A percentile compares a stretch with the other conserved stretches of the same genome.
phyloP scores from a whole-genome alignment of 1,284 basidiomycete genomes.

The Thecaphora thlaspeos region DNA sequence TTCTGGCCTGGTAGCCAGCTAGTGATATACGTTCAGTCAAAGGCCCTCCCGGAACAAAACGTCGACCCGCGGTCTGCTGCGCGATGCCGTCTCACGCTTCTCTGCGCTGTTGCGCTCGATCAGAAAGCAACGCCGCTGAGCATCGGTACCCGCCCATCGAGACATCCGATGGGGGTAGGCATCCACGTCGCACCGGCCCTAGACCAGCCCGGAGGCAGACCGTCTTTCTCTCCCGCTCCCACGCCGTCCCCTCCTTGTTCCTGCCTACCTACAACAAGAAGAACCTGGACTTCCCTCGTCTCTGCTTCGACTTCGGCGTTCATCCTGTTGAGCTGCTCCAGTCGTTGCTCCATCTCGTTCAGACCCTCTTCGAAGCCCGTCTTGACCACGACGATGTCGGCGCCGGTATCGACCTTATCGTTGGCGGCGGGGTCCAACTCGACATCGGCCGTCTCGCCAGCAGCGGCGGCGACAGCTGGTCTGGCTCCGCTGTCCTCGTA shows the following conservation, averaged over 20 bases:
- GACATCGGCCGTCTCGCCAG: not conserved
- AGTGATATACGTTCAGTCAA: too few species aligned
- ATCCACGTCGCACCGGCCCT: conserved; percentile 1
- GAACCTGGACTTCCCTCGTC: too few species aligned
- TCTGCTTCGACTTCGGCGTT: not conserved
- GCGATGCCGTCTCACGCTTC: too few species aligned
- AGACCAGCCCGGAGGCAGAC: conserved; percentile 6
- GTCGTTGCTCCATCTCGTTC: conserved; percentile 14
- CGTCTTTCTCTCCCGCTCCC: not conserved
- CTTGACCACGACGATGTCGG: not conserved
- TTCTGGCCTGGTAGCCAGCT: too few species aligned
- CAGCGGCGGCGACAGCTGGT: conserved; percentile 1
- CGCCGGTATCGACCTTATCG: not conserved
- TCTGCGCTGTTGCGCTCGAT: too few species aligned
- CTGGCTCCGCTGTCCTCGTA: not conserved
- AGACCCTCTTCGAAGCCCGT: conserved; percentile 13
- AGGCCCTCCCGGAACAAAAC: too few species aligned
- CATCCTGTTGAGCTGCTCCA: not conserved
- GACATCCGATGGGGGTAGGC: conserved; percentile 6
- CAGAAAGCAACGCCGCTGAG: not conserved
- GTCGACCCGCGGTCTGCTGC: too few species aligned
- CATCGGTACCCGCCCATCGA: conserved; percentile 3
- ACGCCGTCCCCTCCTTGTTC: too few species aligned
- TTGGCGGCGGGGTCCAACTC: conserved; percentile 2
- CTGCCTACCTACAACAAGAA: too few species aligned